Conservation (phyloP, 768 basidiomycete genomes). For the Hygrocybe punicea region DNA sequence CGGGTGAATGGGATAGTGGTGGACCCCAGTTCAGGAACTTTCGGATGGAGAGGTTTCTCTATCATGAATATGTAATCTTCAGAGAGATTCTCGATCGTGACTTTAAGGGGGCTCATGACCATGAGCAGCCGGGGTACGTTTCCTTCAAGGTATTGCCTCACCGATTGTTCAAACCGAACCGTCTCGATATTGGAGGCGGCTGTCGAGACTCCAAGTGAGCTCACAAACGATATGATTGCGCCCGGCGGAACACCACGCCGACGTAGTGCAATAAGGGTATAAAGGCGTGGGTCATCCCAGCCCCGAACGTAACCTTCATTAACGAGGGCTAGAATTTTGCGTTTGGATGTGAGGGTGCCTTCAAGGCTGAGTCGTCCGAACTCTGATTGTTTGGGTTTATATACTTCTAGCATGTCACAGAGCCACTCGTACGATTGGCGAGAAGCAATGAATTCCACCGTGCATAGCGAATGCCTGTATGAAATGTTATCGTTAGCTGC, state of each 20-base stretch:
- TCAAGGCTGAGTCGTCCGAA: constrained; percentile 91
- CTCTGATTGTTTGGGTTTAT: constrained; percentile 96
- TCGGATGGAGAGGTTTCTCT: constrained; percentile 92
- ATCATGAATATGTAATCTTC: constrained; percentile 81
- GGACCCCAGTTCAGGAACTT: constrained; percentile 82
- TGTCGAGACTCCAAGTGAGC: constrained; percentile 90
- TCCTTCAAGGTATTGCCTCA: constrained; percentile 87
- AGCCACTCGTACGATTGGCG: constrained; percentile 99
- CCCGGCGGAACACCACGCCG: constrained; percentile 96
- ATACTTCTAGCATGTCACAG: constrained; percentile 94
- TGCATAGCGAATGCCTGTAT: constrained; percentile 90
- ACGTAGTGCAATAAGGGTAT: constrained; percentile 93
- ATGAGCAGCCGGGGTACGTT: constrained; percentile 85
- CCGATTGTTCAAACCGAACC: constrained; percentile 82
- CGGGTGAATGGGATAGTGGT: constrained; percentile 82
- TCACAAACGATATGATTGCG: constrained; percentile 90
- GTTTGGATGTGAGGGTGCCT: constrained; percentile 95
- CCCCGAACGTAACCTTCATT: constrained; percentile 78
- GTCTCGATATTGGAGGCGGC: constrained; percentile 79
- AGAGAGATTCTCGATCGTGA: constrained; percentile 86
- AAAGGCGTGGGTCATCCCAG: constrained; percentile 97
- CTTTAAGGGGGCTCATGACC: constrained; percentile 86
- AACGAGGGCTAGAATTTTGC: constrained; percentile 88
- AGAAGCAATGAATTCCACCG: constrained; percentile 91
- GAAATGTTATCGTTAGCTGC: constrained; percentile 6